Evolutionary conservation across 192 early-diverging fungal genomes (phyloP).

Genomic region (Umbelopsis isabellina): DNA sequence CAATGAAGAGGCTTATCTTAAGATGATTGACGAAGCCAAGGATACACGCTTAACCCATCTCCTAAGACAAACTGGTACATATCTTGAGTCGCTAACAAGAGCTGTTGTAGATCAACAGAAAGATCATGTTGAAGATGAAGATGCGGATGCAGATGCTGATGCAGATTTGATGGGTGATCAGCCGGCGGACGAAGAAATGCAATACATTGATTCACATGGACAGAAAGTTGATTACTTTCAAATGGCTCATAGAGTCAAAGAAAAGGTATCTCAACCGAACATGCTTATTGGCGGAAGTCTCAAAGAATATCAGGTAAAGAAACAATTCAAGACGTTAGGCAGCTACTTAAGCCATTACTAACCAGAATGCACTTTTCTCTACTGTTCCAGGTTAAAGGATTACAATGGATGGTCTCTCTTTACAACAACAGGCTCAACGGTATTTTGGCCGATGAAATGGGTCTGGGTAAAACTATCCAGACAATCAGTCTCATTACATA

Average conservation of each 20-base stretch:
- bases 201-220: slow-evolving; percentile 41
- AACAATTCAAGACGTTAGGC: background rate
- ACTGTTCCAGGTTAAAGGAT: slow-evolving; percentile 71
- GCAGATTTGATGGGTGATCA: slow-evolving; percentile 41
- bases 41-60: slow-evolving; percentile 93
- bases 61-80: slow-evolving; percentile 86
- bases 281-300: slow-evolving; percentile 88
- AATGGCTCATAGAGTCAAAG: slow-evolving; percentile 84
- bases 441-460: slow-evolving; percentile 97
- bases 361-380: background rate
- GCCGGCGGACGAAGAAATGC: slow-evolving; percentile 26
- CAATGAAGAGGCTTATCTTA: slow-evolving; percentile 96
- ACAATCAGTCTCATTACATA: slow-evolving; percentile 96
- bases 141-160: background rate
- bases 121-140: slow-evolving; percentile 41
- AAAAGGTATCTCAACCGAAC: slow-evolving; percentile 75
- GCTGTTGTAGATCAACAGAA: slow-evolving; percentile 85
- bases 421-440: slow-evolving; percentile 99
- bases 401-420: slow-evolving; percentile 99
- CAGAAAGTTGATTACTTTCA: slow-evolving; percentile 80
- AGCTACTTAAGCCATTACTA: background rate
- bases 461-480: slow-evolving; percentile 88
- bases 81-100: slow-evolving; percentile 79
- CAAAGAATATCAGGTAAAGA: slow-evolving; percentile 88
- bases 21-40: slow-evolving; percentile 93